Conservation (phyloP, 2,329 filamentous ascomycete genomes). For the Aspergillus texensis region DNA sequence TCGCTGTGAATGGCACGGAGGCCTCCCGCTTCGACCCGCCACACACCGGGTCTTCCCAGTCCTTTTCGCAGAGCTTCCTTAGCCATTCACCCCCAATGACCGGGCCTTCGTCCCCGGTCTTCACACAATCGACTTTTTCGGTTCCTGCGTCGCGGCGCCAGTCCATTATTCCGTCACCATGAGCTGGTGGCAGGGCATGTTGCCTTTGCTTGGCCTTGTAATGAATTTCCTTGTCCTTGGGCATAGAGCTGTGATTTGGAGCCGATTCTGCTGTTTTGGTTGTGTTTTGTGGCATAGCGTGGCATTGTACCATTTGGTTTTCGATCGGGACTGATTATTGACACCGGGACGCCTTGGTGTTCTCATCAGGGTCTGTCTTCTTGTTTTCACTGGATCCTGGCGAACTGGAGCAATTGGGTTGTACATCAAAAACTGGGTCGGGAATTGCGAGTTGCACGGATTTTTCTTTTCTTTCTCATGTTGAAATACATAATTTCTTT, state of each 20-base stretch:
- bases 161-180: slow-evolving; percentile 32
- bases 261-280: slow-evolving; percentile 15
- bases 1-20: slow-evolving; percentile 30
- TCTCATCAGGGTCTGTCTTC: slow-evolving; percentile 1
- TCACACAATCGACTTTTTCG: slow-evolving; percentile 31
- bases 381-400: slow-evolving; percentile 7
- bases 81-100: slow-evolving; percentile 38
- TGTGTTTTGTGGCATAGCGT: slow-evolving; percentile 31
- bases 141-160: slow-evolving; percentile 31
- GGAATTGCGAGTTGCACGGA: slow-evolving; percentile 10
- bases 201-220: neutral
- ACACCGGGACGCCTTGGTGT: neutral
- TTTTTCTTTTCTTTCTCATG: neutral
- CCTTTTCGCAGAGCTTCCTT: slow-evolving; percentile 33
- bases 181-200: neutral
- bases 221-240: slow-evolving; percentile 18
- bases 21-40: slow-evolving; percentile 25
- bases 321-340: slow-evolving; percentile 1
- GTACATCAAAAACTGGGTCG: slow-evolving; percentile 14
- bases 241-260: slow-evolving; percentile 17
- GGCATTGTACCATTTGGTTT: slow-evolving; percentile 31
- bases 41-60: slow-evolving; percentile 30
- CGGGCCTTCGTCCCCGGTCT: slow-evolving; percentile 40
- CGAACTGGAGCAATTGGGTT: slow-evolving; percentile 14
- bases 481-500: neutral